Percentiles rank a stretch among this genome's conserved stretches.
These are phyloP conservation scores for Venturia oleaginea DNA, from an alignment of 2,329 filamentous ascomycete species.

Conservation along the genomic window DNA sequence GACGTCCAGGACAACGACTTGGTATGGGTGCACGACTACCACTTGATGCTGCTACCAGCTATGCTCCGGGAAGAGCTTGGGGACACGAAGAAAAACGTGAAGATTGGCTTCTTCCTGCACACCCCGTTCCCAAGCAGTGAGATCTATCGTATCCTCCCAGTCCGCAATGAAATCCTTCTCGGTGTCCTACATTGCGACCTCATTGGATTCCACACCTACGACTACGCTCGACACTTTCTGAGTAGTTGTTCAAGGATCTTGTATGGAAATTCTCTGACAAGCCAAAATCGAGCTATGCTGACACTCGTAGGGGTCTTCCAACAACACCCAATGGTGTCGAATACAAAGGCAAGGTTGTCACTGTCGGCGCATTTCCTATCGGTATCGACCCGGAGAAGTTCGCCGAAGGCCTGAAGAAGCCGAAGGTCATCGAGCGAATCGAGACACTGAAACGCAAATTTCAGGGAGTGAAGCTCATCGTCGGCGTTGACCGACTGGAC, in stretches of 20 bases:
- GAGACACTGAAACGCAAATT: slow-evolving; percentile 80
- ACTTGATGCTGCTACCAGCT: slow-evolving; percentile 90
- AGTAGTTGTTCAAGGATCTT: slow-evolving; percentile 94
- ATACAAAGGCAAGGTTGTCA: slow-evolving; percentile 78
- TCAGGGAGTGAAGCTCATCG: slow-evolving; percentile 90
- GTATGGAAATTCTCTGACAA: slow-evolving; percentile 34
- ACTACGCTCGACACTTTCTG: slow-evolving; percentile 96
- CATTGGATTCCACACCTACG: slow-evolving; percentile 97
- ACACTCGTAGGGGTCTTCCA: slow-evolving; percentile 44
- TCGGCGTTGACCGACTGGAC: slow-evolving; percentile 91
- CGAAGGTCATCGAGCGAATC: slow-evolving; percentile 81
- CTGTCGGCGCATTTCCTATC: slow-evolving; percentile 92
- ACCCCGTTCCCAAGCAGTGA: slow-evolving; percentile 95
- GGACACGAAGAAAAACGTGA: slow-evolving; percentile 75
- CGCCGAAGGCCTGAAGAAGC: slow-evolving; percentile 74
- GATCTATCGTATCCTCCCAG: slow-evolving; percentile 91
- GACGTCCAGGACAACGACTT: slow-evolving; percentile 89
- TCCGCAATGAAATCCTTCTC: slow-evolving; percentile 77
- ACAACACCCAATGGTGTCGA: slow-evolving; percentile 92
- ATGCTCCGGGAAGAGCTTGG: slow-evolving; percentile 91
- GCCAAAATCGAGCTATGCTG: background rate
- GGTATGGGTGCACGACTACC: slow-evolving; percentile 98
- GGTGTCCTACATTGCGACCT: slow-evolving; percentile 90
- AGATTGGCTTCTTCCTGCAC: slow-evolving; percentile 97
- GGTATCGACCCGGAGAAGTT: slow-evolving; percentile 98